Percentiles rank a stretch among this genome's conserved stretches.
Evolutionary conservation across 225 moss, liverwort and hornwort species (phyloP).

Genomic region (Thuidium tamariscinum): DNA sequence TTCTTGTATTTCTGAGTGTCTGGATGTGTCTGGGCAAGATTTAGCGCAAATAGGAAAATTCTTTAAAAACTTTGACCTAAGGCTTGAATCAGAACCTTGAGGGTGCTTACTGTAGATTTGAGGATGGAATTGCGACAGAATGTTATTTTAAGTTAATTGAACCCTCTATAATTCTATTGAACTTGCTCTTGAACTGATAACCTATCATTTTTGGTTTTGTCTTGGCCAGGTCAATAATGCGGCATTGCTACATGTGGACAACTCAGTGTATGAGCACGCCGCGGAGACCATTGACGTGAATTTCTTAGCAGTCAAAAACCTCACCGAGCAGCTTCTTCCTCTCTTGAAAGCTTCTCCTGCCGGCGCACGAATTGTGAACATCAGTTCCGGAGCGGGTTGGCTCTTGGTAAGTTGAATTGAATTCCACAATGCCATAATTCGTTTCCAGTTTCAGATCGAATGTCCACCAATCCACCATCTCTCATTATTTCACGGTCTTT

Average conservation of each 20-base stretch:
- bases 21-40: not conserved
- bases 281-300: not conserved
- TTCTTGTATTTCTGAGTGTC: not conserved
- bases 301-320: not conserved
- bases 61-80: not conserved
- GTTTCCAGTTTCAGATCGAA: not conserved
- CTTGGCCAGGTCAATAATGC: conserved; percentile 33
- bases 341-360: conserved; percentile 3
- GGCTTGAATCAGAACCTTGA: not conserved
- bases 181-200: not conserved
- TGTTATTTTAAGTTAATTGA: not conserved
- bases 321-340: not conserved
- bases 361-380: conserved; percentile 27
- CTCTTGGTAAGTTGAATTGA: not conserved
- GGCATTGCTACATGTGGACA: not conserved
- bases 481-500: not conserved
- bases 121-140: not conserved
- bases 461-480: too few species aligned
- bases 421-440: not conserved
- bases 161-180: not conserved
- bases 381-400: not conserved
- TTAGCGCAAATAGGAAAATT: not conserved
- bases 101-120: not conserved
- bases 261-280: not conserved
- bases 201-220: too few species aligned